Base-by-base conservation (phyloP, 805 yeast species). In the Nakazawaea molendinolei region DNA sequence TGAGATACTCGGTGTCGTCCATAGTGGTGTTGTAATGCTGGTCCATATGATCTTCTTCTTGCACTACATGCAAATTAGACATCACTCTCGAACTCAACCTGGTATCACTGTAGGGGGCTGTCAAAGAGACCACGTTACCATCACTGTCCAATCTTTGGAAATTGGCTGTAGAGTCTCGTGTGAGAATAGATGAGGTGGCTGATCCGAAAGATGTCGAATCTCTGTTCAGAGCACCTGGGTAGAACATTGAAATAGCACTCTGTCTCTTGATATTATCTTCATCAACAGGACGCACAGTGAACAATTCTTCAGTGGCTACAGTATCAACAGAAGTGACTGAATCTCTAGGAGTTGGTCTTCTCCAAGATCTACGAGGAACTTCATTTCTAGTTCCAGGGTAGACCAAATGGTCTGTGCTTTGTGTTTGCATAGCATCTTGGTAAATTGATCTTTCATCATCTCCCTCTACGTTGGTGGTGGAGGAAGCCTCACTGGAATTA, bases 231-330 rank as follows among this genome's bases (percentile, higher is more conserved):
- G 20, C 32, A 21, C 23, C 22, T 5, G 35, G 25, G 52, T 43
- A 42, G 16, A 31, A 45, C 35, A 50, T 41, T 7, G 59, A 50
- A 29, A 52, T 23, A 42, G 58, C 64, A 24, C 61, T 52, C 35
- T 49, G 49, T 42, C 68, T 65, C 25, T 60, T 60, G 19, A 68
- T 51, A 25, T 56, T 55, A 21, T 60, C 61, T 42, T 79, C 83
- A 25, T 80, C 83, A 3, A 83, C 86, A 28, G 86, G 65, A 49
- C 86, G 71, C 25, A 87, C 86, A 4, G 85, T 81, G 51, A 86
- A 69, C 31, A 87, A 69, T 52, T 86, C 90, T 34, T 80, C 85
- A 1, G 96, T 86, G 22, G 89, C 78, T 23, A 89, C 89, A 0
- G 95, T 86, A 19, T 86, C 87, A 39, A 82, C 50, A 0, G 96